A percentile compares a stretch with the other conserved stretches of the same genome.
Conservation (phyloP, 345 rosid species). For the Cardamine resedifolia region DNA sequence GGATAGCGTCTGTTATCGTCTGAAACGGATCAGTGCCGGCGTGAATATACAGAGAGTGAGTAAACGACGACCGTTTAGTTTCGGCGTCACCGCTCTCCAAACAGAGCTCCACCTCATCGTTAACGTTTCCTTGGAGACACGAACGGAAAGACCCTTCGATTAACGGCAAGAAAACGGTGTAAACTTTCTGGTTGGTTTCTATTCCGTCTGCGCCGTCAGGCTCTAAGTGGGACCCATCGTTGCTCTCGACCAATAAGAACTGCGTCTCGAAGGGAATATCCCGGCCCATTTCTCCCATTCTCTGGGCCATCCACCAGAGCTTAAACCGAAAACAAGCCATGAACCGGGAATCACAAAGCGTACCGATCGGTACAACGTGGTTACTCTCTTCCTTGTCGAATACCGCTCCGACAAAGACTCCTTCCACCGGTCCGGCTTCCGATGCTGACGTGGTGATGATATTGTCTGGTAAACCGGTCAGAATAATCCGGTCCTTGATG, state of each 20-base stretch:
- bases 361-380: slow-evolving; percentile 68
- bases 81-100: slow-evolving; percentile 83
- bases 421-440: slow-evolving; percentile 64
- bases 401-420: slow-evolving; percentile 74
- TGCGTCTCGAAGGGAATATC: slow-evolving; percentile 89
- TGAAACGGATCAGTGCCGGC: slow-evolving; percentile 79
- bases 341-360: slow-evolving; percentile 72
- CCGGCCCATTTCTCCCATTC: slow-evolving; percentile 73
- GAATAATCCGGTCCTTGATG: slow-evolving; percentile 60
- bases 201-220: slow-evolving; percentile 51
- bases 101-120: slow-evolving; percentile 83
- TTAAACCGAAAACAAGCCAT: slow-evolving; percentile 92
- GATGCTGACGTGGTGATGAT: slow-evolving; percentile 66
- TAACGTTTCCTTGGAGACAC: slow-evolving; percentile 66
- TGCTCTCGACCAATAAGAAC: slow-evolving; percentile 70
- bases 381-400: slow-evolving; percentile 61
- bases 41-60: slow-evolving; percentile 64
- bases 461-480: slow-evolving; percentile 72
- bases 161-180: slow-evolving; percentile 87
- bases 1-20: slow-evolving; percentile 70
- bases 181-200: slow-evolving; percentile 58
- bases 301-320: slow-evolving; percentile 99
- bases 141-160: slow-evolving; percentile 82
- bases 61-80: slow-evolving; percentile 63
- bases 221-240: slow-evolving; percentile 74